Conservation (phyloP, 2,329 filamentous ascomycete species). For the Diplodia sapinea region DNA sequence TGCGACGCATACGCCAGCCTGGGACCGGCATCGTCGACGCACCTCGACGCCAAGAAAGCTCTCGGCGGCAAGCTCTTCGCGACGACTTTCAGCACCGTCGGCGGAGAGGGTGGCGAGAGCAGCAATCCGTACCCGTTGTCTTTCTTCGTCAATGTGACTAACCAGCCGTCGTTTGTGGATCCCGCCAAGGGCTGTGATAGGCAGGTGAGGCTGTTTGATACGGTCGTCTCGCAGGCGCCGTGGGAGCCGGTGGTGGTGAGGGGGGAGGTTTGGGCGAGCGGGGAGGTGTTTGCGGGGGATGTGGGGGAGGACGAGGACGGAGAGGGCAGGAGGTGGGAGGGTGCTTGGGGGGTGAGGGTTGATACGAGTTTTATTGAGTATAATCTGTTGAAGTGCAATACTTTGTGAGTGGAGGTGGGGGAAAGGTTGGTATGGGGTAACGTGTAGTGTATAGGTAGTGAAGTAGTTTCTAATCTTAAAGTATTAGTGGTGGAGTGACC, state of each 20-base stretch:
- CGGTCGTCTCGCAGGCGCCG: conserved; percentile 47
- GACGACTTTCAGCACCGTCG: conserved; percentile 37
- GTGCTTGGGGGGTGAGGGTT: conserved; percentile 45
- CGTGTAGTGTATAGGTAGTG: too few relatives aligned
- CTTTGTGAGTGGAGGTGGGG: conserved; percentile 5
- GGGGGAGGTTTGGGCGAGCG: conserved; percentile 42
- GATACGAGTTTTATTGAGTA: conserved; percentile 51
- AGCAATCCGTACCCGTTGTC: conserved; percentile 45
- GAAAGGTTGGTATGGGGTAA: too few relatives aligned
- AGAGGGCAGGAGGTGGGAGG: conserved; percentile 37
- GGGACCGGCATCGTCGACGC: conserved; percentile 28
- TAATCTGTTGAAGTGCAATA: conserved; percentile 41
- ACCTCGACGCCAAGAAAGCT: conserved; percentile 37
- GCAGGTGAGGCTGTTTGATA: conserved; percentile 55
- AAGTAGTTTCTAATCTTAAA: too few relatives aligned
- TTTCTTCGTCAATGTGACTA: conserved; percentile 60
- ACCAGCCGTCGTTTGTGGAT: conserved; percentile 58
- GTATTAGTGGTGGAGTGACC: too few relatives aligned
- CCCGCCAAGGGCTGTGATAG: conserved; percentile 51
- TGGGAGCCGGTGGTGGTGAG: conserved; percentile 44
- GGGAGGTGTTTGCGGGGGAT: conserved; percentile 39
- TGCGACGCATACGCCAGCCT: conserved; percentile 56
- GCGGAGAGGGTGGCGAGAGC: background rate
- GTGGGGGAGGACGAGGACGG: conserved; percentile 29
- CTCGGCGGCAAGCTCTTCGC: conserved; percentile 30